Evolutionary conservation across 2,329 filamentous ascomycete genomes (phyloP).

Genomic region (Fusarium staphyleae): DNA sequence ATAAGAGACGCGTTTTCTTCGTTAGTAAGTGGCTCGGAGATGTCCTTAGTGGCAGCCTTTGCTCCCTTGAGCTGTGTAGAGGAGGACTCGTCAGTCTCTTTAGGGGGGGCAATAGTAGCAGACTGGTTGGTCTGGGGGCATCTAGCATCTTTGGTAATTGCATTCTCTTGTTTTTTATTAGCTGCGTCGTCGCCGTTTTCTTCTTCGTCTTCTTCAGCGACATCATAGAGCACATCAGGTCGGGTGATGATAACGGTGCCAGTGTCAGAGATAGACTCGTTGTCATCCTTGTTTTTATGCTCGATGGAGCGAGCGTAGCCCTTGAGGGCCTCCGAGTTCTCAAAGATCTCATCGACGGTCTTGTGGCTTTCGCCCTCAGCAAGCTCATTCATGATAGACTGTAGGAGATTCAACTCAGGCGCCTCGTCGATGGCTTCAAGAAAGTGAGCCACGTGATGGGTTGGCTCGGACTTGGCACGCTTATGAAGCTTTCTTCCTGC

Average conservation of each 20-base stretch:
- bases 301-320: background rate
- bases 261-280: background rate
- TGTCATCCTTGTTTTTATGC: background rate
- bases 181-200: background rate
- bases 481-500: slow-evolving; percentile 27
- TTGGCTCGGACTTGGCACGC: slow-evolving; percentile 17
- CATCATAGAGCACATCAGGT: background rate
- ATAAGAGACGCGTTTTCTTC: background rate
- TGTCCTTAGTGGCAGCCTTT: background rate
- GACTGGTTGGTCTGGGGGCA: background rate
- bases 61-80: background rate
- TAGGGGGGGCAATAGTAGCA: background rate
- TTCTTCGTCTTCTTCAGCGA: background rate
- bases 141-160: background rate
- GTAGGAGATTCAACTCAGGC: background rate
- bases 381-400: background rate
- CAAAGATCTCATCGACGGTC: background rate
- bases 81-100: background rate
- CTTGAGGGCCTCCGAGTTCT: background rate
- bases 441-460: background rate
- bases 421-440: slow-evolving; percentile 13
- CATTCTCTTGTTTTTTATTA: background rate
- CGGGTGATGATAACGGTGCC: slow-evolving; percentile 10
- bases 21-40: no score
- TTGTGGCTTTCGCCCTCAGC: background rate